phyloP scores from a whole-genome alignment of 805 yeast genomes.

The Monosporozyma servazzii region DNA sequence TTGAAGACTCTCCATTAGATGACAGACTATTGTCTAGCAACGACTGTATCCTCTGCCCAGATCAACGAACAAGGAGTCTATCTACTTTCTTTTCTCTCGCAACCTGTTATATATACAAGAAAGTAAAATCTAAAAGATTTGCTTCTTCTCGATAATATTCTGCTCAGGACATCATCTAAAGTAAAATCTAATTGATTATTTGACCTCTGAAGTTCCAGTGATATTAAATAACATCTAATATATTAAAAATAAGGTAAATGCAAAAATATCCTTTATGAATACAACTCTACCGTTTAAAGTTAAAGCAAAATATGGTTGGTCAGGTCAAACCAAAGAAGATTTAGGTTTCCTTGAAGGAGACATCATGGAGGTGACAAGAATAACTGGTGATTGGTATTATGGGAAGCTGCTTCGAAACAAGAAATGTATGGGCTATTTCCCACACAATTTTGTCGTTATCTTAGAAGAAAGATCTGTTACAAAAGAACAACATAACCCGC shows the following conservation, averaged over 20 bases:
- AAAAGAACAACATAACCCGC: background rate
- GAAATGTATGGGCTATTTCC: constrained; percentile 70
- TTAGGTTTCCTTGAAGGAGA: constrained; percentile 93
- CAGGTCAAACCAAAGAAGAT: constrained; percentile 84
- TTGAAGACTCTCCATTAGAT: background rate
- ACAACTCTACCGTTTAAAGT: constrained; percentile 54
- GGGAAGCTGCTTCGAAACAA: constrained; percentile 75
- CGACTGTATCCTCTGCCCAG: background rate
- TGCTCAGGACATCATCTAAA: background rate
- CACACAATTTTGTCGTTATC: constrained; percentile 71
- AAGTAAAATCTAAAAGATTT: background rate
- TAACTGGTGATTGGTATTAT: constrained; percentile 90
- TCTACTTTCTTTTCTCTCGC: background rate
- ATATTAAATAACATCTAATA: background rate
- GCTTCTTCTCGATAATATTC: background rate
- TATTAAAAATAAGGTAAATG: background rate
- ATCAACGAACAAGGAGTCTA: background rate
- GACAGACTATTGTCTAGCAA: background rate
- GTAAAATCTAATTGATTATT: background rate
- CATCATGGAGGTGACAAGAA: constrained; percentile 71
- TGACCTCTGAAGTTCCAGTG: background rate
- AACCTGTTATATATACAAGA: background rate
- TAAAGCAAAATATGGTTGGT: constrained; percentile 83
- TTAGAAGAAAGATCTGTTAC: constrained; percentile 32
- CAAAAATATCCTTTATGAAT: background rate